Evolutionary conservation across 225 moss, liverwort and hornwort genomes (phyloP), one percentile per base, ranked within the genome.

Genomic region (Sphagnum tenellum): DNA sequence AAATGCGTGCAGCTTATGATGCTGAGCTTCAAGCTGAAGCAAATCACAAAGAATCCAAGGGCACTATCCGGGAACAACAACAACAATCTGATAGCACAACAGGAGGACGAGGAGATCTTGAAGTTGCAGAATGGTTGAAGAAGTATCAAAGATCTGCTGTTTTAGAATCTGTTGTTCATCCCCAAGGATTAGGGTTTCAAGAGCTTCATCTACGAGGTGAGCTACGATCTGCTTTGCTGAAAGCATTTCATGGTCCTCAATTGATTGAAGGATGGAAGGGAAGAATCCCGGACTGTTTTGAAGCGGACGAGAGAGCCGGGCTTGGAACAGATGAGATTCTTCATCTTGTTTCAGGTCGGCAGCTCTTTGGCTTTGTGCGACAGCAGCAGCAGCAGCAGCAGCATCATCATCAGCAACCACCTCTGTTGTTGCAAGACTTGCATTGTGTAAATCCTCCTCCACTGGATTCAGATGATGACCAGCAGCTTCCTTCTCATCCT

Each of bases 301-400:
- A 96, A 82, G 96, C 92, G 73, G 96, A 96, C 51, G 96, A 96
- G 71, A 88, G 92, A 74, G 86, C 90, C 72, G 75, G 83, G 65
- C 77, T 81, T 54, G 73, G 82, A 12, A 4, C 76, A 53, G 60
- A 77, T 59, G 96, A 96, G 61, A 80, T 96, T 61, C 59, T 96
- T 68, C 92, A 92, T 70, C 80, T 96, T 46, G 92, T 96, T 61
- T 96, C 92, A 58, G 92, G 96, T 59, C 92, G 88, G 70, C 84
- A 89, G 61, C 83, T 90, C 62, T 92, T 96, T 69, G 96, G 96
- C 62, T 71, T 75, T 67, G 96, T 96, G 59, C 89, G 88, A 48
- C 76, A 78, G 59, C 55, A 72, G 64, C 60, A 59, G 61, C 75
- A 68, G 48, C 55, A 70, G 54, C 67, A 53, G 5, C 89, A 87